Conservation (phyloP, 805 yeast species). For the Zygosaccharomyces bailii region DNA sequence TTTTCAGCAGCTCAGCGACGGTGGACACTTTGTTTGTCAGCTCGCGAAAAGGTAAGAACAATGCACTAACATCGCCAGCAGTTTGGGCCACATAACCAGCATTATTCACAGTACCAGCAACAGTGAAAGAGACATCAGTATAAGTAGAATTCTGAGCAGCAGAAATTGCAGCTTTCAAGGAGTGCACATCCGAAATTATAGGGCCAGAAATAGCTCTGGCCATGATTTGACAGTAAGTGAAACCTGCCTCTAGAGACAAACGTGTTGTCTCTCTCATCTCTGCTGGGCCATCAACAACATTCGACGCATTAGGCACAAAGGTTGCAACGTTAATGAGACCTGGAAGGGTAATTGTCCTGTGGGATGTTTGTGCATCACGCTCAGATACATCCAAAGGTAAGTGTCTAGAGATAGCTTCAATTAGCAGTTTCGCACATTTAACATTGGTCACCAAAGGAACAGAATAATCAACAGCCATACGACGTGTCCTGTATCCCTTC, state of each 20-base stretch:
- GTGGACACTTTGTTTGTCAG: constrained; percentile 69
- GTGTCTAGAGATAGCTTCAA: constrained; percentile 86
- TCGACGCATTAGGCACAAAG: constrained; percentile 64
- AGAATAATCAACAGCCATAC: constrained; percentile 99
- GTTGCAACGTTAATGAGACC: constrained; percentile 83
- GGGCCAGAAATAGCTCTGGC: constrained; percentile 65
- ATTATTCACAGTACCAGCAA: constrained; percentile 78
- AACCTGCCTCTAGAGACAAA: constrained; percentile 77
- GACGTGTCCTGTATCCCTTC: constrained; percentile 96
- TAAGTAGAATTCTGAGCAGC: constrained; percentile 55
- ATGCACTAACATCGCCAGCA: constrained; percentile 65
- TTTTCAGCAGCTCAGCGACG: constrained; percentile 71
- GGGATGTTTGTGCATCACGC: constrained; percentile 88
- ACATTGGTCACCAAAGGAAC: constrained; percentile 97
- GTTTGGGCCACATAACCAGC: constrained; percentile 58
- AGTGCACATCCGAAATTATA: constrained; percentile 58
- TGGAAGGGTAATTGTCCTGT: constrained; percentile 74
- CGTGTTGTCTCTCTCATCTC: constrained; percentile 69
- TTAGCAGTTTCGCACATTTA: constrained; percentile 90
- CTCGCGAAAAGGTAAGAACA: constrained; percentile 77
- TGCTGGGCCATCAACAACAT: constrained; percentile 40
- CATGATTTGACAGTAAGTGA: constrained; percentile 76
- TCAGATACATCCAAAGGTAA: constrained; percentile 61
- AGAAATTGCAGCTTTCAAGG: constrained; percentile 59
- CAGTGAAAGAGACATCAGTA: constrained; percentile 78